Evolutionary conservation across 176 grass and related monocot species (phyloP), one percentile per base, ranked within the genome.

Genomic region (Stipa capillata): DNA sequence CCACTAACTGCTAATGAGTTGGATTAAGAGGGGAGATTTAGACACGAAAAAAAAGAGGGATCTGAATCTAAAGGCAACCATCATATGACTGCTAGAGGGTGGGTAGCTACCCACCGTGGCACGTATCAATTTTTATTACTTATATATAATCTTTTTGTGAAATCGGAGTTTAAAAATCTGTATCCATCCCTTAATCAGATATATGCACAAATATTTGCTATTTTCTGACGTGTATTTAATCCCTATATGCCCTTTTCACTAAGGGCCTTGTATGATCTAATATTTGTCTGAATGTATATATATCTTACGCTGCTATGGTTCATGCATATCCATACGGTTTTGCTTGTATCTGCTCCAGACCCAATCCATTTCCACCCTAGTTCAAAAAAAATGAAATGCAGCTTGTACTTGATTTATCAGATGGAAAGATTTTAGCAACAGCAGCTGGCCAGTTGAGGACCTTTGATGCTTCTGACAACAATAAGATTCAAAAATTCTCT

Each of bases 381-480:
- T 50, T 85, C 29, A 60, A 69, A 41, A 28, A 29, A 88, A 89
- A 72, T 35, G 21, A 76, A 74, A 56, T 56, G 17, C 37, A 39
- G 16, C 39, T 58, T 77, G 64, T 74, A 34, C 54, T 78, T 78
- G 15, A 23, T 78, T 21, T 73, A 36, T 84, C 71, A 99, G 96
- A 95, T 93, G 92, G 92, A 83, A 85, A 85, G 15, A 82, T 89
- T 83, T 87, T 94, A 78, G 96, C 96, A 65, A 89, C 88, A 37
- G 96, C 96, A 83, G 88, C 96, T 83, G 92, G 90, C n/a, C 96
- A 91, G 79, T 80, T 99, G 84, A 93, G 85, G 69, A 93, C 86
- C 53, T 95, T 93, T 74, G 82, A 68, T 85, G 84, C 82, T 87
- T 93, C 83, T 20, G 64, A 91, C 77, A 85, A 93, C 74, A 99